These are phyloP conservation scores for Wickerhamiella australiensis DNA, from an alignment of 805 yeast species.

Conservation along the genomic window DNA sequence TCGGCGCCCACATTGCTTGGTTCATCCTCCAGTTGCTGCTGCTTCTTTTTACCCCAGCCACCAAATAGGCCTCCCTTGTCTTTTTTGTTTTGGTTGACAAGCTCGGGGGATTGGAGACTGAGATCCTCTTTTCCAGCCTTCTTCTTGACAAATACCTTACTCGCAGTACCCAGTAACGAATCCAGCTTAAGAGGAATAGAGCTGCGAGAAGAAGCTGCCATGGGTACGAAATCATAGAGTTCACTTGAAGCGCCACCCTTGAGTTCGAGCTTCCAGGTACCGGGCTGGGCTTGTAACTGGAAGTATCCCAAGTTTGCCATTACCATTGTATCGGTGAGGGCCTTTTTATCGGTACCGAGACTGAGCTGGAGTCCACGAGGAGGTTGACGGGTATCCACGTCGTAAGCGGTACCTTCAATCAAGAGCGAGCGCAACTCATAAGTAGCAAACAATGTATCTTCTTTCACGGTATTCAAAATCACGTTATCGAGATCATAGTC, in stretches of 20 bases:
- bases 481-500: constrained; percentile 55
- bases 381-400: constrained; percentile 35
- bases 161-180: background rate
- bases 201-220: background rate
- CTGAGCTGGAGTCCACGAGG: constrained; percentile 41
- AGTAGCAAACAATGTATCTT: constrained; percentile 32
- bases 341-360: constrained; percentile 23
- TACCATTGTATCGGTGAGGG: constrained; percentile 42
- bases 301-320: constrained; percentile 78
- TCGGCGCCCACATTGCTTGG: constrained; percentile 36
- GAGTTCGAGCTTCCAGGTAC: constrained; percentile 46
- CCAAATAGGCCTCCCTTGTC: background rate
- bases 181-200: constrained; percentile 6
- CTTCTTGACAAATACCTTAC: background rate
- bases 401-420: constrained; percentile 60
- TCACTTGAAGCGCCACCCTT: constrained; percentile 35
- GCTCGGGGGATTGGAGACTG: constrained; percentile 8
- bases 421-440: constrained; percentile 44
- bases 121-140: constrained; percentile 30
- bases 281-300: constrained; percentile 66
- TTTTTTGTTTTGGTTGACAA: constrained; percentile 4
- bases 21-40: background rate
- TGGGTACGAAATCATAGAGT: constrained; percentile 30
- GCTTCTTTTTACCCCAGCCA: background rate
- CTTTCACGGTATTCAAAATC: constrained; percentile 31